A percentile compares a stretch with the other conserved stretches of the same genome.
phyloP scores from a whole-genome alignment of 306 rosid species.

The Sicyos edulis region DNA sequence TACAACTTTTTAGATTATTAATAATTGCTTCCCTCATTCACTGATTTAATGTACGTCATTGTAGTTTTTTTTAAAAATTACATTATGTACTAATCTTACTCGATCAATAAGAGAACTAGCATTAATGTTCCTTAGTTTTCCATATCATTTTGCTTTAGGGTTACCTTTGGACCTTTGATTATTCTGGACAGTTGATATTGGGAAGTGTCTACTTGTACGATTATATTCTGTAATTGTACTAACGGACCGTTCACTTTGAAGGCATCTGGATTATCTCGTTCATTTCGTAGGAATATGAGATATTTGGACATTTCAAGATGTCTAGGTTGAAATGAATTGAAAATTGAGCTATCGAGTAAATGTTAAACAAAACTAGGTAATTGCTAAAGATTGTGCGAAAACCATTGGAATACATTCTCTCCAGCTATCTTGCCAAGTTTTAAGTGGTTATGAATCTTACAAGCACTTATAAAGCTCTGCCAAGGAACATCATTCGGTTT shows the following conservation, averaged over 20 bases:
- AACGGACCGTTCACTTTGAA: too few species aligned
- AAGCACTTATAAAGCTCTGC: slow-evolving; percentile 76
- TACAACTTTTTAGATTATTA: slow-evolving; percentile 10
- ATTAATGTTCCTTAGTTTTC: neutral
- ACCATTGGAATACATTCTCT: slow-evolving; percentile 37
- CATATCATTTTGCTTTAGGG: neutral
- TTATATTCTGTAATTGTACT: neutral
- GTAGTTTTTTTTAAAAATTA: neutral
- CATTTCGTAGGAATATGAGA: too few species aligned
- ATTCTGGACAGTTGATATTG: neutral
- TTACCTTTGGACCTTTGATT: neutral
- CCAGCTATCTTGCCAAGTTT: slow-evolving; percentile 61
- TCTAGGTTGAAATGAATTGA: too few species aligned
- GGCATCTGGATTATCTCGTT: too few species aligned
- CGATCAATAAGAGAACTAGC: slow-evolving; percentile 10
- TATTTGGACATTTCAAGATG: too few species aligned
- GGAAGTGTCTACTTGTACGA: neutral
- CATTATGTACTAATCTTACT: slow-evolving; percentile 12
- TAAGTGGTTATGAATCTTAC: slow-evolving; percentile 57
- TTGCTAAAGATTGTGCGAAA: slow-evolving; percentile 47
- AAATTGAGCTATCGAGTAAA: too few species aligned
- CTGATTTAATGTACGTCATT: neutral
- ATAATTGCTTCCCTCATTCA: slow-evolving; percentile 8
- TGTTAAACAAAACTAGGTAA: slow-evolving; percentile 56
- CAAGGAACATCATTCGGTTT: slow-evolving; percentile 61